A percentile compares a stretch with the other conserved stretches of the same genome.
Evolutionary conservation across 176 grass and related monocot species (phyloP).

Genomic region (Oryza rufipogon): DNA sequence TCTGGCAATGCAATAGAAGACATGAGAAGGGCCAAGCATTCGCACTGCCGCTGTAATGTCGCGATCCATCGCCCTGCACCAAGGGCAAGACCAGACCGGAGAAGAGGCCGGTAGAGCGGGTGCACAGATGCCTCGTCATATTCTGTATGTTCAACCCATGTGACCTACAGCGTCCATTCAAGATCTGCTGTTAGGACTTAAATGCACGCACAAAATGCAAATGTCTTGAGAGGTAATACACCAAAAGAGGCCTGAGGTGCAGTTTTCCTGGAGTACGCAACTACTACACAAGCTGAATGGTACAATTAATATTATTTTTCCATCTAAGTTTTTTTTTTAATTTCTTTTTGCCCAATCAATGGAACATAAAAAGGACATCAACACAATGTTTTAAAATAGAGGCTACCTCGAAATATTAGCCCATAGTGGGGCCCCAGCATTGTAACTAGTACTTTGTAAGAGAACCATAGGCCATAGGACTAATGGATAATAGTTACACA

Average conservation of each 20-base stretch:
- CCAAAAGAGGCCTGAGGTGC: not conserved
- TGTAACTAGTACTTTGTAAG: slow-evolving; percentile 24
- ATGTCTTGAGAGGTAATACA: slow-evolving; percentile 17
- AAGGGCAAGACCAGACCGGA: slow-evolving; percentile 71
- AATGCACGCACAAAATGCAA: slow-evolving; percentile 45
- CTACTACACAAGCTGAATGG: not conserved
- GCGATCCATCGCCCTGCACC: slow-evolving; percentile 87
- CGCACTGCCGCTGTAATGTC: slow-evolving; percentile 80
- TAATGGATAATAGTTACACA: not conserved
- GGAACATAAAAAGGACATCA: not conserved
- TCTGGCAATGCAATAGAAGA: slow-evolving; percentile 52
- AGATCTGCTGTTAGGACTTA: slow-evolving; percentile 58
- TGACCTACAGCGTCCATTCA: slow-evolving; percentile 64
- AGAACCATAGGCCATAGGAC: not conserved
- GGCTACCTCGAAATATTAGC: not conserved
- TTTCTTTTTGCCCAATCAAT: not conserved
- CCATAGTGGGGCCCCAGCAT: not conserved
- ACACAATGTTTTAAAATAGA: not conserved
- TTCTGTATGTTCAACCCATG: slow-evolving; percentile 95
- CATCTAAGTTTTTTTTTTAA: not conserved
- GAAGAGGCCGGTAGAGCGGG: slow-evolving; percentile 70
- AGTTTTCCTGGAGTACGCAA: slow-evolving; percentile 20
- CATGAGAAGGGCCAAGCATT: slow-evolving; percentile 74
- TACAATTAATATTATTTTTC: slow-evolving; percentile 11
- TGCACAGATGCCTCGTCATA: slow-evolving; percentile 76